Evolutionary conservation across 345 rosid species (phyloP).

Genomic region (Pistacia vera): DNA sequence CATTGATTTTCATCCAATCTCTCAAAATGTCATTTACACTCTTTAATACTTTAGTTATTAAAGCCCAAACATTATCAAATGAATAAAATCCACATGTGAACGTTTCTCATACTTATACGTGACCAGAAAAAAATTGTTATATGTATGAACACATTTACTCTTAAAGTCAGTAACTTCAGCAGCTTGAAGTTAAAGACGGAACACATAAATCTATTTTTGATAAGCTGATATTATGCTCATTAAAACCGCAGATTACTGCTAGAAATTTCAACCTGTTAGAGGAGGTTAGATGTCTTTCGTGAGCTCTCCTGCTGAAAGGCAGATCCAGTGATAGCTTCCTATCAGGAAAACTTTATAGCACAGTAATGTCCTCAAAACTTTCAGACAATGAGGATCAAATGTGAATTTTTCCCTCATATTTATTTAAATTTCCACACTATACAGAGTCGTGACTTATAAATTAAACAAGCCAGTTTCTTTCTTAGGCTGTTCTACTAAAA

Average conservation of each 20-base stretch:
- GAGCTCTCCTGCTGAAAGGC: too few species aligned
- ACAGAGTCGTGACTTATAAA: not conserved
- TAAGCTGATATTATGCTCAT: too few species aligned
- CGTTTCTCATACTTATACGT: not conserved
- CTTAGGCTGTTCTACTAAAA: not conserved
- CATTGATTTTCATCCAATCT: not conserved
- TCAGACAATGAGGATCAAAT: not conserved
- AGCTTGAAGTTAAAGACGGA: too few species aligned
- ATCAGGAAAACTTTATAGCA: too few species aligned
- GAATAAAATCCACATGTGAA: not conserved
- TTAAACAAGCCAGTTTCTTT: not conserved
- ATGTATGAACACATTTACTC: not conserved
- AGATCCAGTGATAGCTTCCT: too few species aligned
- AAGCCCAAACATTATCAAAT: not conserved
- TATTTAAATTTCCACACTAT: not conserved
- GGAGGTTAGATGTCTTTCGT: too few species aligned
- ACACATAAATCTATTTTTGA: too few species aligned
- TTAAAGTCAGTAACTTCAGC: not conserved
- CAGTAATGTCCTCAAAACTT: not conserved
- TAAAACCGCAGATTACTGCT: too few species aligned
- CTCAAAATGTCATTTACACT: not conserved
- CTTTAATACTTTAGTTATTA: not conserved
- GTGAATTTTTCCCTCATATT: not conserved
- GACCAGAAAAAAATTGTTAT: not conserved
- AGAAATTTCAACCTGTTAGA: too few species aligned